Conservation (phyloP, 139 green algal genomes). For the Chlorella sorokiniana region DNA sequence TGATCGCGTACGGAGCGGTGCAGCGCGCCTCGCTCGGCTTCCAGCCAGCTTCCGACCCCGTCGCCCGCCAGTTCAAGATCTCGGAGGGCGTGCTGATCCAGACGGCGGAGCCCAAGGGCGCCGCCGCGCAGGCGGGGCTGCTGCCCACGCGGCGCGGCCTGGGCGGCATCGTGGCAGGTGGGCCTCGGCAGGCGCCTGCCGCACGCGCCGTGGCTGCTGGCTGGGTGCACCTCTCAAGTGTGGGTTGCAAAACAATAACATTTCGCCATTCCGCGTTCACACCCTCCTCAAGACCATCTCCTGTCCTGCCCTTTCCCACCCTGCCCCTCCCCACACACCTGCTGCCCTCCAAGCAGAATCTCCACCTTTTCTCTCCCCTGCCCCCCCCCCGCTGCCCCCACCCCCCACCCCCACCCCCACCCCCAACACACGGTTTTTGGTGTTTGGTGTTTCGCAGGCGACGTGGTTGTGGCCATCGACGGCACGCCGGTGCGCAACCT, state of each 20-base stretch:
- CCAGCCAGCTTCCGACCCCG: slow-evolving; percentile 44
- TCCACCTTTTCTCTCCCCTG: too few species aligned
- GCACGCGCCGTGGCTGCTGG: neutral
- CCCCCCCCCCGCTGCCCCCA: neutral
- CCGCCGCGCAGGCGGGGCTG: slow-evolving; percentile 70
- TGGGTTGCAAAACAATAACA: neutral
- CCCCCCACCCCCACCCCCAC: neutral
- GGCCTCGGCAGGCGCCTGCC: neutral
- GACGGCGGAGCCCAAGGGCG: slow-evolving; percentile 41
- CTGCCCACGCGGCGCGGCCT: slow-evolving; percentile 65
- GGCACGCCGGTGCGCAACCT: slow-evolving; percentile 25
- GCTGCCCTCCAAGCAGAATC: neutral
- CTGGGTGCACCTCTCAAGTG: too few species aligned
- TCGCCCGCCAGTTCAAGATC: slow-evolving; percentile 64
- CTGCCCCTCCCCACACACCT: too few species aligned
- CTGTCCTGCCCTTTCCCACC: neutral
- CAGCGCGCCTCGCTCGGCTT: slow-evolving; percentile 38
- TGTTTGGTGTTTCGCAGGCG: slow-evolving; percentile 46
- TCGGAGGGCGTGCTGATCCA: slow-evolving; percentile 65
- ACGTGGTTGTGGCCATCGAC: slow-evolving; percentile 59
- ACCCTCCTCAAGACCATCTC: too few species aligned
- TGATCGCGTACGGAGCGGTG: slow-evolving; percentile 67
- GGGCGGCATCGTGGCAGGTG: slow-evolving; percentile 57
- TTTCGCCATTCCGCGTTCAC: too few species aligned
- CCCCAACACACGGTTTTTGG: neutral